These are phyloP conservation scores for Talaromyces sp. DNA, from an alignment of 2,329 filamentous ascomycete genomes.

Conservation along the genomic window DNA sequence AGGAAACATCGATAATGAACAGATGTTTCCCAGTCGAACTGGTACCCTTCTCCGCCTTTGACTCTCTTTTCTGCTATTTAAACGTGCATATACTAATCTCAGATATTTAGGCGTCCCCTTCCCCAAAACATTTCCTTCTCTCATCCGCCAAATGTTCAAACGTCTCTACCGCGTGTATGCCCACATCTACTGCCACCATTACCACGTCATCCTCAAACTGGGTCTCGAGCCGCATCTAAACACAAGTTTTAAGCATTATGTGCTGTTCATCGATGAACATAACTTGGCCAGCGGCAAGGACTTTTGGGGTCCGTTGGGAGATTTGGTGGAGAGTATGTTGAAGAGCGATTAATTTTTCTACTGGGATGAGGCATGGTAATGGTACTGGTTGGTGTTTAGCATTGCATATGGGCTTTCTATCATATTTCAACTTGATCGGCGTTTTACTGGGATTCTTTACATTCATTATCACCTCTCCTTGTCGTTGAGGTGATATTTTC, in stretches of 20 bases:
- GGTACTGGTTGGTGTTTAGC: background rate
- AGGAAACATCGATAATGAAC: constrained; percentile 89
- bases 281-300: constrained; percentile 86
- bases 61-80: background rate
- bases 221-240: constrained; percentile 96
- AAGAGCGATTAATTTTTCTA: constrained; percentile 65
- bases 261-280: constrained; percentile 97
- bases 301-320: constrained; percentile 92
- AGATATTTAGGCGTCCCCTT: constrained; percentile 70
- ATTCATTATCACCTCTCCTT: too few species aligned
- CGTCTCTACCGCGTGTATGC: constrained; percentile 97
- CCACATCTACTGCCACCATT: constrained; percentile 99
- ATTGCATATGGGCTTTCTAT: constrained; percentile 5
- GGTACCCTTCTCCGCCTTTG: constrained; percentile 45
- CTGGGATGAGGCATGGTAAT: background rate
- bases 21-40: constrained; percentile 89
- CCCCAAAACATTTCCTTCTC: constrained; percentile 80
- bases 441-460: background rate
- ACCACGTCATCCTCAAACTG: constrained; percentile 90
- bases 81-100: background rate
- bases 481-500: background rate
- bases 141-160: constrained; percentile 96
- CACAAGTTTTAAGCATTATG: constrained; percentile 99
- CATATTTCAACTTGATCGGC: background rate
- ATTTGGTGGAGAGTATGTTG: constrained; percentile 96